phyloP scores from a whole-genome alignment of 305 asterid species.

The Fraxinus sp. region DNA sequence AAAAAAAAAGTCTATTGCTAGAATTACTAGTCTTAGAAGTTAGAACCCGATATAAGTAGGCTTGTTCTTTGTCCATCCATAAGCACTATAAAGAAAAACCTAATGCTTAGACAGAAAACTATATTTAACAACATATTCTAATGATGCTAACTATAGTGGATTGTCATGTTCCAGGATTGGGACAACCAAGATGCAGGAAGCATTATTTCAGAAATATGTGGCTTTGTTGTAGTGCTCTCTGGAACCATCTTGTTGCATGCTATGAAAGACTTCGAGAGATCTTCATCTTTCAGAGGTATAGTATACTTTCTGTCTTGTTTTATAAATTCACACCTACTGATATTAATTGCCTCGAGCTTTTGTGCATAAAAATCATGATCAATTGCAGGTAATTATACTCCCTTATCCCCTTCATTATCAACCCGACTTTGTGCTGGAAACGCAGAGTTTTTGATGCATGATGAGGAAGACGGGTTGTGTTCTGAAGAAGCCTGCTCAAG shows the following conservation, averaged over 20 bases:
- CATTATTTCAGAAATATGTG: constrained; percentile 70
- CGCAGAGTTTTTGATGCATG: constrained; percentile 45
- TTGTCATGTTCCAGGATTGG: constrained; percentile 59
- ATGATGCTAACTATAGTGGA: not conserved
- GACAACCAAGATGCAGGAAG: constrained; percentile 64
- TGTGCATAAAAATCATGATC: constrained; percentile 8
- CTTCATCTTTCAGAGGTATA: constrained; percentile 60
- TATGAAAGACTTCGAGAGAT: constrained; percentile 67
- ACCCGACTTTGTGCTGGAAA: constrained; percentile 55
- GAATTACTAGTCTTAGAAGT: not conserved
- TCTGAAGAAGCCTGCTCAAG: constrained; percentile 37
- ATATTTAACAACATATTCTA: not conserved
- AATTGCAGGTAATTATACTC: constrained; percentile 52
- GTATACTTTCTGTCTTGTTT: not conserved
- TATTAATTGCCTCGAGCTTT: not conserved
- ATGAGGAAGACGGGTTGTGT: constrained; percentile 38
- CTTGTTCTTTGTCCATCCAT: not conserved
- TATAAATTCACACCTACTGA: not conserved
- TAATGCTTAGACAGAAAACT: not conserved
- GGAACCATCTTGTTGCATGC: constrained; percentile 71
- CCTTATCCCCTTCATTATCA: constrained; percentile 67
- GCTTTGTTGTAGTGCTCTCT: constrained; percentile 69
- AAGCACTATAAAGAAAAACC: not conserved
- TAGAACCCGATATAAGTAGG: not conserved
- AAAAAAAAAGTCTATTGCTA: not conserved